Evolutionary conservation across 345 rosid genomes (phyloP).

Genomic region (Turritis glabra): DNA sequence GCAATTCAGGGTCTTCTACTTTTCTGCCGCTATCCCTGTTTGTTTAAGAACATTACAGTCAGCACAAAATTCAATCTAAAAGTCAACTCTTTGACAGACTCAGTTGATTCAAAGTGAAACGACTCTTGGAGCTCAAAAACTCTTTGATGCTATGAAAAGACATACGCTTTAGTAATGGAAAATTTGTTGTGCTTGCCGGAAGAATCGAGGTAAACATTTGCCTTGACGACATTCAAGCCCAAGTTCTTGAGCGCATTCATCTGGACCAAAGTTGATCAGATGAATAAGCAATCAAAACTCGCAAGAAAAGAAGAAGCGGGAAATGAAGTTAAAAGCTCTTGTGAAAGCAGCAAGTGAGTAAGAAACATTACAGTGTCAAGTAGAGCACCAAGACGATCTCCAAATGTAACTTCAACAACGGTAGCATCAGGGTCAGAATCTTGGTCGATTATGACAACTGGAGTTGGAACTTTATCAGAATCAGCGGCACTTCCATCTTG

Average conservation of each 20-base stretch:
- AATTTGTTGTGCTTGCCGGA: slow-evolving; percentile 96
- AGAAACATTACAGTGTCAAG: slow-evolving; percentile 71
- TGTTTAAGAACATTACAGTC: slow-evolving; percentile 34
- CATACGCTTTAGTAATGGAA: slow-evolving; percentile 82
- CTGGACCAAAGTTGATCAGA: slow-evolving; percentile 43
- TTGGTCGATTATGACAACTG: slow-evolving; percentile 89
- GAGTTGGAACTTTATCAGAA: slow-evolving; percentile 73
- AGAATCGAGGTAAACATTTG: slow-evolving; percentile 85
- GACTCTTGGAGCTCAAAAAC: not conserved
- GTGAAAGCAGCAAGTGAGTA: slow-evolving; percentile 11
- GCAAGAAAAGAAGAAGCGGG: too few relatives aligned
- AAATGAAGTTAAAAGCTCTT: too few relatives aligned
- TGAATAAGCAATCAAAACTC: not conserved
- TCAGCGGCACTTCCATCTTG: slow-evolving; percentile 65
- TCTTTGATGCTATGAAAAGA: slow-evolving; percentile 5
- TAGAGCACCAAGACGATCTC: slow-evolving; percentile 98
- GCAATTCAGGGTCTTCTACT: slow-evolving; percentile 92
- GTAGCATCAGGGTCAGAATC: slow-evolving; percentile 95
- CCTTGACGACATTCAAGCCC: slow-evolving; percentile 91
- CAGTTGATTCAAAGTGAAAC: not conserved
- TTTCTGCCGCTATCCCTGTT: slow-evolving; percentile 88
- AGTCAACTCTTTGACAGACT: not conserved
- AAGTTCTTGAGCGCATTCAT: slow-evolving; percentile 93
- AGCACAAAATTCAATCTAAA: not conserved
- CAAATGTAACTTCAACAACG: slow-evolving; percentile 82